Evolutionary conservation across 345 rosid species (phyloP).

Genomic region (Abelmoschus esculentus): DNA sequence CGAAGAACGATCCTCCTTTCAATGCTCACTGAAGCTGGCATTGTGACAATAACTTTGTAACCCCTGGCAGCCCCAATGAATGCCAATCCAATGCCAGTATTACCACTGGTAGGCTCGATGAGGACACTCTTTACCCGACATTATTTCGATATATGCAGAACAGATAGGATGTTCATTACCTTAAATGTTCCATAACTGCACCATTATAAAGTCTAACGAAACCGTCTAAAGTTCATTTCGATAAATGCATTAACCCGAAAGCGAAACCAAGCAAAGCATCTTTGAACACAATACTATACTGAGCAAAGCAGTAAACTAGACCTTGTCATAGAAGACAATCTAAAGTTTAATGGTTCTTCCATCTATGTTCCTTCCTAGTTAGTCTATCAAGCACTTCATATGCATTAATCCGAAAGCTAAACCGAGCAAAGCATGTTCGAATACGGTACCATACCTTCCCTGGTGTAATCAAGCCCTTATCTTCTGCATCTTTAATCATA

Average conservation of each 20-base stretch:
- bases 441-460: no score
- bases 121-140: not conserved
- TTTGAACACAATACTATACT: constrained; percentile 18
- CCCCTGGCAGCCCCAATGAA: constrained; percentile 57
- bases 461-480: no score
- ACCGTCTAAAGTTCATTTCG: not conserved
- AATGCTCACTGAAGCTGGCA: constrained; percentile 48
- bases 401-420: not conserved
- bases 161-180: not conserved
- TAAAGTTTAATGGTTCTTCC: no score
- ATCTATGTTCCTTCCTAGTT: no score
- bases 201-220: not conserved
- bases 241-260: not conserved
- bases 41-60: constrained; percentile 44
- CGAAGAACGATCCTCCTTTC: constrained; percentile 56
- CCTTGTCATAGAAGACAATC: constrained; percentile 13
- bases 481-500: no score
- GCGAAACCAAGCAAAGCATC: not conserved
- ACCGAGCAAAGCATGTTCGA: no score
- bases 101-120: constrained; percentile 8
- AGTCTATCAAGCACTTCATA: no score
- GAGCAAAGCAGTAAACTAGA: constrained; percentile 46
- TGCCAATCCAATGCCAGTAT: constrained; percentile 76
- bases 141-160: not conserved
- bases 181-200: not conserved